These are phyloP conservation scores for Massariosphaeria phaeospora DNA, from an alignment of 495 filamentous ascomycete genomes.

Conservation along the genomic window DNA sequence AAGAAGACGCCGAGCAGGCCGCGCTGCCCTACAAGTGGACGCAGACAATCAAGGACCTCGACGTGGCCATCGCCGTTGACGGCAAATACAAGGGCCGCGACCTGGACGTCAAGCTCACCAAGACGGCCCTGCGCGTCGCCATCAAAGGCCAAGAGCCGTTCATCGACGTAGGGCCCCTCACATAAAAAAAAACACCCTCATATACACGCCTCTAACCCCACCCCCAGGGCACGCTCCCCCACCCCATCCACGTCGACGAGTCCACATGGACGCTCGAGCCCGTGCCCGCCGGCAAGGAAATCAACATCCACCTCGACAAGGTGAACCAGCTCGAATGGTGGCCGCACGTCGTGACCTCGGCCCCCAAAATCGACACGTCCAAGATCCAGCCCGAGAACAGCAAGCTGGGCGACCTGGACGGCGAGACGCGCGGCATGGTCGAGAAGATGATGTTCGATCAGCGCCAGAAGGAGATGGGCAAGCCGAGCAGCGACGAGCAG, in stretches of 20 bases:
- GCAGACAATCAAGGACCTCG: slow-evolving; percentile 89
- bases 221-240: slow-evolving; percentile 72
- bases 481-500: slow-evolving; percentile 84
- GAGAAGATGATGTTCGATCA: slow-evolving; percentile 99
- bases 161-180: slow-evolving; percentile 60
- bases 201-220: slow-evolving; percentile 16
- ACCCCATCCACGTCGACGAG: slow-evolving; percentile 75
- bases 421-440: slow-evolving; percentile 95
- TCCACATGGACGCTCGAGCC: slow-evolving; percentile 90
- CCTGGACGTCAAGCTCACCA: slow-evolving; percentile 75
- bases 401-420: slow-evolving; percentile 85
- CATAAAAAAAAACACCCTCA: too few species aligned
- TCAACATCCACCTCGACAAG: slow-evolving; percentile 92
- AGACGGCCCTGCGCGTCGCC: slow-evolving; percentile 69
- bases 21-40: slow-evolving; percentile 95
- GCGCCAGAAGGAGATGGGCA: slow-evolving; percentile 88
- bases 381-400: slow-evolving; percentile 93
- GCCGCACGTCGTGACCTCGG: slow-evolving; percentile 78
- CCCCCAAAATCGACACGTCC: slow-evolving; percentile 85
- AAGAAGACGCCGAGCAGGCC: slow-evolving; percentile 83
- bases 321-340: slow-evolving; percentile 98
- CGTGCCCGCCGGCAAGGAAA: slow-evolving; percentile 61
- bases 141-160: slow-evolving; percentile 85
- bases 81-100: slow-evolving; percentile 80
- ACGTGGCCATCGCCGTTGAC: slow-evolving; percentile 71